Conservation (phyloP, 352 stramenopile genomes). For the Blastocystis sp. region DNA sequence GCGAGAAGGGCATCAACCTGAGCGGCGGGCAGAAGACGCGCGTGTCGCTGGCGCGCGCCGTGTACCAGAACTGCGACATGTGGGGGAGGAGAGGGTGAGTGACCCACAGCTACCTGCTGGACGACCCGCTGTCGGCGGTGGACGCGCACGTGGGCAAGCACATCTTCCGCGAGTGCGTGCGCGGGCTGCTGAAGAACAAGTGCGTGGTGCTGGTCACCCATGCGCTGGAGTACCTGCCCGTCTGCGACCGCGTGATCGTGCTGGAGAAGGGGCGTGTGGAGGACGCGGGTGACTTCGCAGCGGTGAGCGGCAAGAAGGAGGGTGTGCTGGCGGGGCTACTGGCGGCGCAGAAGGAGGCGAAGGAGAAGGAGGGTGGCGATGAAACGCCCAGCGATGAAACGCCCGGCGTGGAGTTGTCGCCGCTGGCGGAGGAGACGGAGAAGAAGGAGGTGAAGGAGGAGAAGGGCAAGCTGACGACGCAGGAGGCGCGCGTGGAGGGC, state of each 20-base stretch:
- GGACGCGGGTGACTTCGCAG: constrained; percentile 79
- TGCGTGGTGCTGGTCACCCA: constrained; percentile 88
- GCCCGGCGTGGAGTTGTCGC: not conserved
- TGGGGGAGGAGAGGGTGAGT: not conserved
- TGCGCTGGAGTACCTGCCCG: constrained; percentile 84
- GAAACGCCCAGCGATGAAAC: not conserved
- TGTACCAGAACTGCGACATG: constrained; percentile 88
- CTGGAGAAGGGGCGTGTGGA: constrained; percentile 78
- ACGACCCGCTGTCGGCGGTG: constrained; percentile 90
- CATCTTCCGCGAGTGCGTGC: constrained; percentile 89
- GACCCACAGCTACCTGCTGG: constrained; percentile 80
- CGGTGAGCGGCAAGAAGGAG: constrained; percentile 76
- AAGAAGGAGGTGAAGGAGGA: not conserved
- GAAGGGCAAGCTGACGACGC: constrained; percentile 72
- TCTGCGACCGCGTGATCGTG: constrained; percentile 77
- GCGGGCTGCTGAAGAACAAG: constrained; percentile 76
- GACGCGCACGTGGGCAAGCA: constrained; percentile 90
- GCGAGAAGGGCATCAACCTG: constrained; percentile 94
- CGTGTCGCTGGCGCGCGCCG: constrained; percentile 81
- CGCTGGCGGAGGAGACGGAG: not conserved
- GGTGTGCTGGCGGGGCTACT: constrained; percentile 5
- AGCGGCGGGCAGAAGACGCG: constrained; percentile 87
- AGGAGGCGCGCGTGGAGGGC: constrained; percentile 74
- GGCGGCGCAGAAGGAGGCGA: constrained; percentile 17
- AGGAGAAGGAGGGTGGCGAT: constrained; percentile 69